These are phyloP conservation scores for Termitomyces sp. DNA, from an alignment of 768 basidiomycete species.

Conservation along the genomic window DNA sequence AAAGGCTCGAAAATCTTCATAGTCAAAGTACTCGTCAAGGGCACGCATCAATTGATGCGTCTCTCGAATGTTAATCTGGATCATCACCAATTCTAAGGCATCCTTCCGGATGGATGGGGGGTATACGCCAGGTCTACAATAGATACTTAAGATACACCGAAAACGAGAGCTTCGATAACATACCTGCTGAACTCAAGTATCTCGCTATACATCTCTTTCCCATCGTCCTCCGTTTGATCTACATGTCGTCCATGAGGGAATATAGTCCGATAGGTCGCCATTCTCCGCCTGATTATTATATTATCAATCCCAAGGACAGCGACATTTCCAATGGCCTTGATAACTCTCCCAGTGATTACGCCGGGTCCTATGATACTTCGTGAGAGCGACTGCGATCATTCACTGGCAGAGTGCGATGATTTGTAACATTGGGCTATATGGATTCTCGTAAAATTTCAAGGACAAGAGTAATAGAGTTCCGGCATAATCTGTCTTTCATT, in stretches of 20 bases:
- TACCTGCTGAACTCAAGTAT: constrained; percentile 9
- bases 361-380: not conserved
- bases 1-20: constrained; percentile 3
- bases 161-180: not conserved
- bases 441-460: too few relatives aligned
- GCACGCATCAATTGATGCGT: constrained; percentile 6
- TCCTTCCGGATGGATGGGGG: constrained; percentile 7
- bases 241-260: constrained; percentile 7
- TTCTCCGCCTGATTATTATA: not conserved
- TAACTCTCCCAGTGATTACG: constrained; percentile 3
- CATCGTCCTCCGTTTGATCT: constrained; percentile 1
- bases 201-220: constrained; percentile 5
- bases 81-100: constrained; percentile 2
- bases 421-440: too few relatives aligned
- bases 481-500: not conserved
- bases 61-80: constrained; percentile 7
- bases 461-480: not conserved
- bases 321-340: constrained; percentile 8
- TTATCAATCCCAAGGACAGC: constrained; percentile 9
- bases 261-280: constrained; percentile 5
- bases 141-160: too few relatives aligned
- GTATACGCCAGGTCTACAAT: constrained; percentile 1
- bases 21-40: constrained; percentile 5
- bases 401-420: too few relatives aligned
- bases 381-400: not conserved